Evolutionary conservation across 106 monocot species (phyloP).

Genomic region (Triglochin maritima): DNA sequence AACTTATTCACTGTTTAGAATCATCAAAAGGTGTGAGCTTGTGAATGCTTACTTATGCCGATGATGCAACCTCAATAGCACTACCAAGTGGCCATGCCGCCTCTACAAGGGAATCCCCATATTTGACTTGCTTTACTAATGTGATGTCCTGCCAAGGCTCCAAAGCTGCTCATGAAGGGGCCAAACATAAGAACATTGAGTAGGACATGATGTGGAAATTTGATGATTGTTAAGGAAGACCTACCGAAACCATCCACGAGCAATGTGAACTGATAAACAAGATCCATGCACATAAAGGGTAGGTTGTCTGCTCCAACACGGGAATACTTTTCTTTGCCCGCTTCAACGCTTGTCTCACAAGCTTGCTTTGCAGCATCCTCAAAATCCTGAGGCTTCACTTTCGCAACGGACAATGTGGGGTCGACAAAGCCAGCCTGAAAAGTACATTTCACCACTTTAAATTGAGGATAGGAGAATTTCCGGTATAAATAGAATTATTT

Average conservation of each 20-base stretch:
- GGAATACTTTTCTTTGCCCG: slow-evolving; percentile 11
- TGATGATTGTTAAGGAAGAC: neutral
- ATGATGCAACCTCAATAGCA: slow-evolving; percentile 82
- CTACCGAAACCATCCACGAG: slow-evolving; percentile 35
- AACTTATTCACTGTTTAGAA: no score
- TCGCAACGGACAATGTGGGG: slow-evolving; percentile 2
- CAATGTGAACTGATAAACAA: slow-evolving; percentile 20
- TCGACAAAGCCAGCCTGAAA: slow-evolving; percentile 27
- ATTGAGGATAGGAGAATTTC: neutral
- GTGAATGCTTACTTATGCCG: slow-evolving; percentile 4
- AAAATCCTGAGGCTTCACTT: slow-evolving; percentile 20
- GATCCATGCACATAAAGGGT: slow-evolving; percentile 29
- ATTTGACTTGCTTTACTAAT: slow-evolving; percentile 74
- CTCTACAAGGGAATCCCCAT: slow-evolving; percentile 57
- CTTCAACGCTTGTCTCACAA: slow-evolving; percentile 13
- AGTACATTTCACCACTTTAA: neutral
- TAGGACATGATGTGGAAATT: neutral
- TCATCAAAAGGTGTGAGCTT: no score
- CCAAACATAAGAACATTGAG: neutral
- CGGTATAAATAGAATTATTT: no score
- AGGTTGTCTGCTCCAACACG: slow-evolving; percentile 8
- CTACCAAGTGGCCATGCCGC: slow-evolving; percentile 97
- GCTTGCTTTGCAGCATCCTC: slow-evolving; percentile 22
- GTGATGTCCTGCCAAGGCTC: slow-evolving; percentile 72
- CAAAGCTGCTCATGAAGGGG: slow-evolving; percentile 4